A percentile compares a stretch with the other conserved stretches of the same genome.
Evolutionary conservation across 2,329 filamentous ascomycete genomes (phyloP).

Genomic region (Cryphonectria nitschkei): DNA sequence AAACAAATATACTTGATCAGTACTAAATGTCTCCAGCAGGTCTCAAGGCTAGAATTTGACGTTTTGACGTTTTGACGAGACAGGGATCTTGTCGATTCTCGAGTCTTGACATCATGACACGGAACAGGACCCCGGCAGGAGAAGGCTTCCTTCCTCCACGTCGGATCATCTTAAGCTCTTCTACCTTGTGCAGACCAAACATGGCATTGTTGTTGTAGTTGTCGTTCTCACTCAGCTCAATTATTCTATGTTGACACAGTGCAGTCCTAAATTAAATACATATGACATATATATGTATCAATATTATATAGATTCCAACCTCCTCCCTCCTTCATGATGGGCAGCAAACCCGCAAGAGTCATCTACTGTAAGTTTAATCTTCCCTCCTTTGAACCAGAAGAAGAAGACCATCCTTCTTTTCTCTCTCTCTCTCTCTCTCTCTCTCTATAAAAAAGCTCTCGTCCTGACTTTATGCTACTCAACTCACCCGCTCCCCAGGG

Average conservation of each 20-base stretch:
- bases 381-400: too few relatives aligned
- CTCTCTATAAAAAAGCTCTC: too few relatives aligned
- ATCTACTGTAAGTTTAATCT: slow-evolving; percentile 15
- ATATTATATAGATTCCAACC: too few relatives aligned
- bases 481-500: slow-evolving; percentile 42
- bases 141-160: not conserved
- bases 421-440: not conserved
- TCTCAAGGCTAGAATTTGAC: not conserved
- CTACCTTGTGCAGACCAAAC: too few relatives aligned
- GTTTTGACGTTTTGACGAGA: too few relatives aligned
- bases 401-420: too few relatives aligned
- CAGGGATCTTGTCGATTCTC: not conserved
- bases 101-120: slow-evolving; percentile 37
- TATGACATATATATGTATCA: too few relatives aligned
- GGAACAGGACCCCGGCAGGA: not conserved
- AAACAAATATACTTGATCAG: too few relatives aligned
- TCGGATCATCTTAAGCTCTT: not conserved
- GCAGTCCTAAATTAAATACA: too few relatives aligned
- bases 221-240: too few relatives aligned
- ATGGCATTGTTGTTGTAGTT: too few relatives aligned
- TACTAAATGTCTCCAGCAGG: not conserved
- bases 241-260: too few relatives aligned
- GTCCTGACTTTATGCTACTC: not conserved
- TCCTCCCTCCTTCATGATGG: slow-evolving; percentile 2
- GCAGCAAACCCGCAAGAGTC: slow-evolving; percentile 19